These are phyloP conservation scores for Aspergillus indologenus DNA, from an alignment of 495 filamentous ascomycete genomes.

Conservation along the genomic window DNA sequence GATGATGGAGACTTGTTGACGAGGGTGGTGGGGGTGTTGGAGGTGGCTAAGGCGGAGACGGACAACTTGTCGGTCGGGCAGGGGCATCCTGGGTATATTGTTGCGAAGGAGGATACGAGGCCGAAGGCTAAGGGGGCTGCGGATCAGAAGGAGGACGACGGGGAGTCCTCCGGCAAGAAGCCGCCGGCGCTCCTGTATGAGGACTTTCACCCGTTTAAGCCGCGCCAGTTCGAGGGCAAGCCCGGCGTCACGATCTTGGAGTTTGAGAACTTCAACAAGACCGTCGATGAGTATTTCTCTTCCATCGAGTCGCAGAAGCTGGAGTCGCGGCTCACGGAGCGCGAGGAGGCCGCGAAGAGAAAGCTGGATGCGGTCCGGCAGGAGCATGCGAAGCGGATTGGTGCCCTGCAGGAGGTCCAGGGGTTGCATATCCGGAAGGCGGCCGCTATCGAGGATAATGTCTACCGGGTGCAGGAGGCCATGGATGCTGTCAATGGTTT, in stretches of 20 bases:
- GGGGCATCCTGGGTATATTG: conserved; percentile 70
- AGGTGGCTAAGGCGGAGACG: conserved; percentile 56
- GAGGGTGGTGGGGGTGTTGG: conserved; percentile 59
- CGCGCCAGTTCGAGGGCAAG: conserved; percentile 74
- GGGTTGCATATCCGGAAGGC: conserved; percentile 85
- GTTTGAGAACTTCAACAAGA: conserved; percentile 83
- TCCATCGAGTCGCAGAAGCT: conserved; percentile 93
- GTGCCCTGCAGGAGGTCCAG: conserved; percentile 74
- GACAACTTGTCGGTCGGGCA: conserved; percentile 37
- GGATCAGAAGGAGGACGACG: conserved; percentile 28
- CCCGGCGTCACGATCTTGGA: conserved; percentile 61
- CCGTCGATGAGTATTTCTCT: conserved; percentile 94
- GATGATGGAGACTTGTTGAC: conserved; percentile 58
- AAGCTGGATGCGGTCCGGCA: conserved; percentile 77
- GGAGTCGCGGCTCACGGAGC: conserved; percentile 75
- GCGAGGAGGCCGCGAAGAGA: conserved; percentile 72
- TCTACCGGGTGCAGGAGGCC: conserved; percentile 84
- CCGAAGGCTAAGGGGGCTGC: conserved; percentile 15
- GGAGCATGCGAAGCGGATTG: conserved; percentile 81
- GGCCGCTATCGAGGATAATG: conserved; percentile 81
- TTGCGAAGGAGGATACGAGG: conserved; percentile 63
- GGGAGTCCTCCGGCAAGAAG: conserved; percentile 35
- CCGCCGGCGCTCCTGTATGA: conserved; percentile 69
- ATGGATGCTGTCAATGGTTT: conserved; percentile 87
- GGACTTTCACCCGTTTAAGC: conserved; percentile 92